Conservation (phyloP, 345 rosid species). For the Salix dunnii region DNA sequence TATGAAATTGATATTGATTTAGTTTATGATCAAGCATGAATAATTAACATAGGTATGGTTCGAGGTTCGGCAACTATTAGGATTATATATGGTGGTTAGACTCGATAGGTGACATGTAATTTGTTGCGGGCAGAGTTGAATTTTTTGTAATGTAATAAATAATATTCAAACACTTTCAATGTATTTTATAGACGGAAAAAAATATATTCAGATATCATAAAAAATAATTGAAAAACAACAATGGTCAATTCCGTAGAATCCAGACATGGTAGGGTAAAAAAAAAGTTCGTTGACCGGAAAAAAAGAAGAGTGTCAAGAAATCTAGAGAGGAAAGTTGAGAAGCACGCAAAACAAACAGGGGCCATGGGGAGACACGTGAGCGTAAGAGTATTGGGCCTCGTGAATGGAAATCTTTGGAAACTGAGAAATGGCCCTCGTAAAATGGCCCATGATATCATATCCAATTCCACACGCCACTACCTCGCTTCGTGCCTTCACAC, state of each 20-base stretch:
- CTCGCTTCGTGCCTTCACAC: slow-evolving; percentile 15
- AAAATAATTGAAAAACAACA: no score
- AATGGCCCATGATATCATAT: background rate
- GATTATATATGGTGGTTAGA: background rate
- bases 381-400: background rate
- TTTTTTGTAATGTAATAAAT: no score
- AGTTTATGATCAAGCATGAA: background rate
- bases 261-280: no score
- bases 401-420: background rate
- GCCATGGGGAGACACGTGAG: background rate
- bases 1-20: no score
- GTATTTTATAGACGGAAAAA: no score
- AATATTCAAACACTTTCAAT: no score
- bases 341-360: slow-evolving; percentile 1
- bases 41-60: background rate
- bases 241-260: no score
- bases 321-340: background rate
- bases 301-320: background rate
- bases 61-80: background rate
- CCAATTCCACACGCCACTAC: slow-evolving; percentile 14
- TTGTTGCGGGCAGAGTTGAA: no score
- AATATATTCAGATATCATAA: no score
- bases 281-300: background rate
- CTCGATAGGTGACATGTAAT: no score
- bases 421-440: background rate